Evolutionary conservation across 2,329 filamentous ascomycete genomes (phyloP).

Genomic region (Xylaria sp.): DNA sequence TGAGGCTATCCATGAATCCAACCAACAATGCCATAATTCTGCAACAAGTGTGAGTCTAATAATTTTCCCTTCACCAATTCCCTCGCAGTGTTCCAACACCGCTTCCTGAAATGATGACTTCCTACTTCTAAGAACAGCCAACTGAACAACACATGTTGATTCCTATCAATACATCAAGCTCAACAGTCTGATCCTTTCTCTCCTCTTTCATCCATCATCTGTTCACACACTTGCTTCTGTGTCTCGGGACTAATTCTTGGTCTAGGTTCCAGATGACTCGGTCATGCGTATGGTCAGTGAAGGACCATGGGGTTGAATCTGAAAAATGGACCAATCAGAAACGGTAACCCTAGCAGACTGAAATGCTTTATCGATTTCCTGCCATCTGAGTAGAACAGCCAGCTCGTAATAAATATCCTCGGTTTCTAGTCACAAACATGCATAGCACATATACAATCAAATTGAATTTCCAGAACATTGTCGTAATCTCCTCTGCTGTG

Average conservation of each 20-base stretch:
- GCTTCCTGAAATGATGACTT: constrained; percentile 59
- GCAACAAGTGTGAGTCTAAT: not conserved
- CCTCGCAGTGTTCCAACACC: not conserved
- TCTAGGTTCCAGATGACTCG: not conserved
- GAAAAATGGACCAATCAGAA: no score
- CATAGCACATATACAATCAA: not conserved
- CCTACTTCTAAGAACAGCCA: constrained; percentile 72
- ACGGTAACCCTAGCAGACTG: not conserved
- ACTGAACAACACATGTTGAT: constrained; percentile 71
- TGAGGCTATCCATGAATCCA: not conserved
- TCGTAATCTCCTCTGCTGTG: not conserved
- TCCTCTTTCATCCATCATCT: constrained; percentile 12
- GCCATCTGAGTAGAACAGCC: not conserved
- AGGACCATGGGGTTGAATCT: not conserved
- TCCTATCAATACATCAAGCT: constrained; percentile 67
- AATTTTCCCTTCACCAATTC: not conserved
- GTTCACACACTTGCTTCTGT: not conserved
- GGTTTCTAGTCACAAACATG: not conserved
- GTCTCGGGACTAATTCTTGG: constrained; percentile 17
- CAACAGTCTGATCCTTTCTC: constrained; percentile 66
- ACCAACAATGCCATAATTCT: not conserved
- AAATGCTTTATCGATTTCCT: not conserved
- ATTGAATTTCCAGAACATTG: not conserved
- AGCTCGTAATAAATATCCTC: not conserved
- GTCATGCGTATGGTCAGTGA: not conserved